Evolutionary conservation across 768 basidiomycete genomes (phyloP).

Genomic region (Leccinum subgranulosum): DNA sequence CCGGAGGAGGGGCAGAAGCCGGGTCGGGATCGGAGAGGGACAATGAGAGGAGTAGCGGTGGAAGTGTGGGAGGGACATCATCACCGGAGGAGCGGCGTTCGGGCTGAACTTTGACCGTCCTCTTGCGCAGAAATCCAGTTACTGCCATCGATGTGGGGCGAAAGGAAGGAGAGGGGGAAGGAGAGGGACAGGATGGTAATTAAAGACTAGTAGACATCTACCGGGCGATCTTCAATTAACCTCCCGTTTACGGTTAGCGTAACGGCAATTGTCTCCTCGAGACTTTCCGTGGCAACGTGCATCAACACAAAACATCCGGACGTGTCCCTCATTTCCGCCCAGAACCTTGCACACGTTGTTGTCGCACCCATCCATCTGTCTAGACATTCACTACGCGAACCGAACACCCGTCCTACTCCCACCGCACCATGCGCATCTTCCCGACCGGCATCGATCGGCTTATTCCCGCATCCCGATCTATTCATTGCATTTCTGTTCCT

Average conservation of each 20-base stretch:
- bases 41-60: slow-evolving; percentile 43
- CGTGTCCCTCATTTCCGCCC: slow-evolving; percentile 17
- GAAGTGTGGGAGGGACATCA: slow-evolving; percentile 27
- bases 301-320: not conserved
- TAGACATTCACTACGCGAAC: slow-evolving; percentile 7
- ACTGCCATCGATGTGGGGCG: slow-evolving; percentile 26
- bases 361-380: slow-evolving; percentile 11
- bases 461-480: slow-evolving; percentile 11
- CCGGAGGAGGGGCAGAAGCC: not conserved
- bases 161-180: not conserved
- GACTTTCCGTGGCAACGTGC: slow-evolving; percentile 7
- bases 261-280: slow-evolving; percentile 7
- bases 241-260: slow-evolving; percentile 11
- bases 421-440: slow-evolving; percentile 5
- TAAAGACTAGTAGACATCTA: slow-evolving; percentile 3
- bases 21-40: slow-evolving; percentile 29
- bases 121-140: slow-evolving; percentile 58
- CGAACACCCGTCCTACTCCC: slow-evolving; percentile 12
- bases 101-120: slow-evolving; percentile 10
- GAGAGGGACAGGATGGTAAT: not conserved
- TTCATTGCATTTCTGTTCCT: slow-evolving; percentile 7
- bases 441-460: slow-evolving; percentile 6
- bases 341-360: slow-evolving; percentile 6
- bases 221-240: slow-evolving; percentile 19
- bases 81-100: slow-evolving; percentile 8